Evolutionary conservation across 306 rosid species (phyloP), one percentile per base, ranked within the genome.

Genomic region (Inga oerstediana): DNA sequence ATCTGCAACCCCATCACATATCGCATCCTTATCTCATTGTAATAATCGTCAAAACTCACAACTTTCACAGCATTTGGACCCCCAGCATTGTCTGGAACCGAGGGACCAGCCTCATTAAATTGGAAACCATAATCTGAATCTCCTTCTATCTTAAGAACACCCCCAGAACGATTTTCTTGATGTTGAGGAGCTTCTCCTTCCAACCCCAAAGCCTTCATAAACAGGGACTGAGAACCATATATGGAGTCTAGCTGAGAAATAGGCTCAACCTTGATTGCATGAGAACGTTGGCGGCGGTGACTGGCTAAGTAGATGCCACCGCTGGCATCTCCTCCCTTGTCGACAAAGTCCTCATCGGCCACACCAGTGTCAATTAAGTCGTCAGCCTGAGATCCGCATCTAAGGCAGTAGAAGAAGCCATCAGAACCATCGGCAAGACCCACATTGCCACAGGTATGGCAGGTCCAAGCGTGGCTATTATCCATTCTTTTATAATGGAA

Each of bases 1-100:
- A 92, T 44, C 87, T 93, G 97, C 88, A 93, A 66, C 27, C 98
- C 95, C 88, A 91, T 75, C 37, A 93, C 89, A 65, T 95, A 95
- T 80, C 94, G 86, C 45, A 90, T 72, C 88, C 97, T 91, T 56
- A 88, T 84, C 84, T 91, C 90, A 2, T 83, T 88, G 54, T 83
- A 87, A 66, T 88, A 93, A 59, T 91, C 93, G 24, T 90, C 97
- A 69, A 52, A 70, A 61, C 79, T 86, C 13, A 83, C 70, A 65
- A 45, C 76, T 17, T 67, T 69, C n/a, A 13, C 67, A 13, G 72
- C 73, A 14, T 75, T 35, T 3, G 67, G 70, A 66, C 69, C 79
- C 72, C 90, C 97, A 27, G 91, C 90, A 87, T 91, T 92, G 35
- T 30, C 87, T 0, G 97, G 94, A 30, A 65, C 85, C 1, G 90